phyloP scores from a whole-genome alignment of 768 basidiomycete species.

The Tulasnella sp. region DNA sequence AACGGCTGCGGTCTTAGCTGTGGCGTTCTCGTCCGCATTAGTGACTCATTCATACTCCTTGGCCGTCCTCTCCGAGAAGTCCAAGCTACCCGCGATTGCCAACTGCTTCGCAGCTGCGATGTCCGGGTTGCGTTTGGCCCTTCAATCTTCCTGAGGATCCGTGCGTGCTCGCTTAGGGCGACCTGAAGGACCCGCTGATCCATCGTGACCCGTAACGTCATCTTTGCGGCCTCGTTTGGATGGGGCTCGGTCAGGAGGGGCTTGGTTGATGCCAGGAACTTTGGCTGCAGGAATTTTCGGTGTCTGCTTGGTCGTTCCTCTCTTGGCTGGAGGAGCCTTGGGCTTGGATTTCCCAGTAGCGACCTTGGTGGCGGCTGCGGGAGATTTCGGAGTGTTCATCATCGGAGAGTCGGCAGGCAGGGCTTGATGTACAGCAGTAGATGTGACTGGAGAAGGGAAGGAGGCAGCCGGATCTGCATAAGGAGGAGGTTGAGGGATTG shows the following conservation, averaged over 20 bases:
- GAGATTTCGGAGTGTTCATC: background rate
- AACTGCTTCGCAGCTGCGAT: background rate
- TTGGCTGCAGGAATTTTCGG: background rate
- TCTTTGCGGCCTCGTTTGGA: background rate
- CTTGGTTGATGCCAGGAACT: background rate
- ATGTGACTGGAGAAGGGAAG: background rate
- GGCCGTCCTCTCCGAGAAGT: background rate
- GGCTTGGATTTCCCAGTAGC: background rate
- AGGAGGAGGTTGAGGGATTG: background rate
- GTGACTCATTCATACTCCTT: background rate
- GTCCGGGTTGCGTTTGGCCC: background rate
- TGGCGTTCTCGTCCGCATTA: background rate
- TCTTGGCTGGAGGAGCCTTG: background rate
- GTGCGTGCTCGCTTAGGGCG: background rate
- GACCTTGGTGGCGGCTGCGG: background rate
- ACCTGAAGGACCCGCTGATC: background rate
- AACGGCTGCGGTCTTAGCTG: background rate
- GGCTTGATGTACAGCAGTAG: background rate
- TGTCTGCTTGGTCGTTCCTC: background rate
- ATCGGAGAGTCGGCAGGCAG: background rate
- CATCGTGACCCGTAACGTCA: background rate
- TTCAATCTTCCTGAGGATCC: conserved; percentile 3
- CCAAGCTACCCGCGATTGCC: background rate
- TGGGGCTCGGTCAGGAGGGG: background rate
- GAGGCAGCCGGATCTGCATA: background rate